These are phyloP conservation scores for Sarocladiaceae sp. DNA, from an alignment of 2,329 filamentous ascomycete genomes.

Conservation along the genomic window DNA sequence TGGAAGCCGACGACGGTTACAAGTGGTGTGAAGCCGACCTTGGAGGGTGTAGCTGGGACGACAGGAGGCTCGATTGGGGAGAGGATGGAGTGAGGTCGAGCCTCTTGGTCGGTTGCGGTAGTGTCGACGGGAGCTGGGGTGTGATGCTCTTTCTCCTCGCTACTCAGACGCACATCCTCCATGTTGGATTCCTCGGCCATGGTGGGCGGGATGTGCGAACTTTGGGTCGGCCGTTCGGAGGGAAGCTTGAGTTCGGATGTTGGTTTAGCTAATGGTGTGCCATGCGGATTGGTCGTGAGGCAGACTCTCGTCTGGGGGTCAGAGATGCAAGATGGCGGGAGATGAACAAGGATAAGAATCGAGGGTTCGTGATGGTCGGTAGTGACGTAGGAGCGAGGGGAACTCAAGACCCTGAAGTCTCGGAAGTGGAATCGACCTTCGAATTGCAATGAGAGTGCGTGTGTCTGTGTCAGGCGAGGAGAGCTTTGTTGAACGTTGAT, in stretches of 20 bases:
- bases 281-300: background rate
- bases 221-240: background rate
- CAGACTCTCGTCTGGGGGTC: background rate
- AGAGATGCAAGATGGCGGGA: background rate
- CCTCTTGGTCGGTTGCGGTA: conserved; percentile 17
- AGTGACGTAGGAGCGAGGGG: too few relatives aligned
- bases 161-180: conserved; percentile 14
- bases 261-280: background rate
- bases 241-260: background rate
- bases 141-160: conserved; percentile 19
- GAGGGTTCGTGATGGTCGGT: too few relatives aligned
- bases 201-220: background rate
- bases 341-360: background rate
- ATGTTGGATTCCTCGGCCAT: conserved; percentile 16
- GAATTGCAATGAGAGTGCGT: too few relatives aligned
- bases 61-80: conserved; percentile 24
- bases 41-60: conserved; percentile 23
- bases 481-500: too few relatives aligned
- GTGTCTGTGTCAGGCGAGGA: too few relatives aligned
- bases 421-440: too few relatives aligned
- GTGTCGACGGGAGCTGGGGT: conserved; percentile 15
- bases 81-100: conserved; percentile 20
- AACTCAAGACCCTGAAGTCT: too few relatives aligned
- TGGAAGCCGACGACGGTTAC: conserved; percentile 80
- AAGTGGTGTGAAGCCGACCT: conserved; percentile 53